Conservation (phyloP, 495 filamentous ascomycete genomes). For the Pseudevernia furfuracea region DNA sequence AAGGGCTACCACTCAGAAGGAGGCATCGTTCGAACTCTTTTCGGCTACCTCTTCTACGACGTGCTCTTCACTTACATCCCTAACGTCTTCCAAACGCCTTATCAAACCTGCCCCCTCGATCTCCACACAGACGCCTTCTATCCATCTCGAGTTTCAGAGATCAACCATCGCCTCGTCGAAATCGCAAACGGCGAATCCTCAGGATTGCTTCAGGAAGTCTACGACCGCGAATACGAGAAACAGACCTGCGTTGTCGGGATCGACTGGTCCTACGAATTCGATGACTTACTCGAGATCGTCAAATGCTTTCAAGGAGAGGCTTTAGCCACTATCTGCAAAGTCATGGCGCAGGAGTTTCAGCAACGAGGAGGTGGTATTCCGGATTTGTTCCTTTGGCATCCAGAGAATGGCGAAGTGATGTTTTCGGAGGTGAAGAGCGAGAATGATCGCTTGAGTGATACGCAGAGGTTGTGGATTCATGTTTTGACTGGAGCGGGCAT, state of each 20-base stretch:
- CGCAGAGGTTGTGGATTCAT: slow-evolving; percentile 94
- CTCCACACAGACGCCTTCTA: slow-evolving; percentile 93
- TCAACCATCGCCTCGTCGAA: slow-evolving; percentile 78
- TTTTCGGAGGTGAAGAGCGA: slow-evolving; percentile 91
- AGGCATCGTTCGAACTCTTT: slow-evolving; percentile 77
- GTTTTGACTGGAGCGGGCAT: slow-evolving; percentile 78
- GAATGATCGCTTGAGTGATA: slow-evolving; percentile 94
- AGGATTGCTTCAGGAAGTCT: slow-evolving; percentile 57
- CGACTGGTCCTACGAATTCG: slow-evolving; percentile 77
- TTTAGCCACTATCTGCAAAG: slow-evolving; percentile 77
- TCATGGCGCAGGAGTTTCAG: slow-evolving; percentile 89
- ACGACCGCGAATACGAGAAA: slow-evolving; percentile 54
- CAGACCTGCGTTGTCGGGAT: slow-evolving; percentile 81
- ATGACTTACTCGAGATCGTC: slow-evolving; percentile 79
- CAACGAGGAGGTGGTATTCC: slow-evolving; percentile 82
- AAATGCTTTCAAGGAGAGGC: slow-evolving; percentile 70
- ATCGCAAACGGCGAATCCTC: slow-evolving; percentile 70
- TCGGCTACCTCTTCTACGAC: slow-evolving; percentile 85
- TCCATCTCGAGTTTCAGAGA: slow-evolving; percentile 71
- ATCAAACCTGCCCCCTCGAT: slow-evolving; percentile 88
- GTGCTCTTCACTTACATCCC: slow-evolving; percentile 89
- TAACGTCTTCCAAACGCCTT: slow-evolving; percentile 93
- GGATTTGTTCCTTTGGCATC: slow-evolving; percentile 83
- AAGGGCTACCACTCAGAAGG: slow-evolving; percentile 93
- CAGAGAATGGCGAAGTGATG: slow-evolving; percentile 51